phyloP scores from a whole-genome alignment of 2,329 filamentous ascomycete genomes.

The Laburnicola sp. region DNA sequence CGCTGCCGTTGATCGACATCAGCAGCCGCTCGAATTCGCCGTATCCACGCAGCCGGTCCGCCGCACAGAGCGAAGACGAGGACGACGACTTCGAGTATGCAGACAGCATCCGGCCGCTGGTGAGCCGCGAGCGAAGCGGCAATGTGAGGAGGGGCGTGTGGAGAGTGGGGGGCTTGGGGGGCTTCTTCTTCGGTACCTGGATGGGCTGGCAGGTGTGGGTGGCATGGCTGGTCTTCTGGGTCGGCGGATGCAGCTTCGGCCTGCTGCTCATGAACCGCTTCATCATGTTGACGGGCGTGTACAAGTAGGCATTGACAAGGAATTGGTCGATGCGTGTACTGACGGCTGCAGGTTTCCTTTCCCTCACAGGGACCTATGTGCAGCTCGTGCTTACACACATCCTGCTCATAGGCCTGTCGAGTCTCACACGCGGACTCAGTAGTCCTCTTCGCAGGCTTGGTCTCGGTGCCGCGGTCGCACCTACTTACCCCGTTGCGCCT shows the following conservation, averaged over 20 bases:
- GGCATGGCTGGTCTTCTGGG: constrained; percentile 53
- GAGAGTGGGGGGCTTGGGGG: constrained; percentile 51
- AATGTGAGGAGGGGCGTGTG: constrained; percentile 26
- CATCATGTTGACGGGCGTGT: constrained; percentile 55
- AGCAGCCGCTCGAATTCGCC: constrained; percentile 49
- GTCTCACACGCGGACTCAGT: constrained; percentile 52
- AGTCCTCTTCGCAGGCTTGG: constrained; percentile 48
- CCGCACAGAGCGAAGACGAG: constrained; percentile 53
- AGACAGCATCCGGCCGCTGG: constrained; percentile 45
- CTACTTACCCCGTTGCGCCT: constrained; percentile 42
- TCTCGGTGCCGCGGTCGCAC: constrained; percentile 51
- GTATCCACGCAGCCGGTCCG: constrained; percentile 47
- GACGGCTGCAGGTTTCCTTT: constrained; percentile 53
- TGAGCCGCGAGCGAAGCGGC: constrained; percentile 34
- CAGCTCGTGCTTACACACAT: constrained; percentile 56
- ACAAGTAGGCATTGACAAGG: constrained; percentile 34
- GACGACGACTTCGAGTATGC: constrained; percentile 49
- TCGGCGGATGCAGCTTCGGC: constrained; percentile 53
- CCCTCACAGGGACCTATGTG: constrained; percentile 55
- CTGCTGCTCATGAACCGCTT: constrained; percentile 56
- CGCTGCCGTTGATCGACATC: constrained; percentile 52
- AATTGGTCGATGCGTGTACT: constrained; percentile 13
- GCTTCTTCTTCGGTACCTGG: constrained; percentile 53
- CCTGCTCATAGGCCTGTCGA: constrained; percentile 52
- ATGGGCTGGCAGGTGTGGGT: constrained; percentile 55